Conservation (phyloP, 371 early-diverging fungal genomes). For the Mucor plumbeus region DNA sequence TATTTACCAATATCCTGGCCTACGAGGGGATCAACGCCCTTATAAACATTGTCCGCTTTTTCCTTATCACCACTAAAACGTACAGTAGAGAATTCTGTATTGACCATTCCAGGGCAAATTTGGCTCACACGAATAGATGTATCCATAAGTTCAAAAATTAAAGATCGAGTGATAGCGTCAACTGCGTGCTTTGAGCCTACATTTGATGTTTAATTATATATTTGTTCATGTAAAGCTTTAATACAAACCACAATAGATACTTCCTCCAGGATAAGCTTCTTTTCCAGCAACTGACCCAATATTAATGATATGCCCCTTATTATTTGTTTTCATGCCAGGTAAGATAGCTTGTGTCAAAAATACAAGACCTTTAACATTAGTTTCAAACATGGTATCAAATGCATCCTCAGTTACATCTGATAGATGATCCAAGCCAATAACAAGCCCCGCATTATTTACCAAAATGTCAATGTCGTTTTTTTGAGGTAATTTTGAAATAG, state of each 20-base stretch:
- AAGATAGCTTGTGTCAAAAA: conserved; percentile 81
- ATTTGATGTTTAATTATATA: background rate
- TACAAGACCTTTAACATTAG: conserved; percentile 88
- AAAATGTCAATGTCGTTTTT: conserved; percentile 48
- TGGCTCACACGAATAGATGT: conserved; percentile 80
- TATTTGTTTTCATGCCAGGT: conserved; percentile 77
- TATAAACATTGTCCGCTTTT: conserved; percentile 83
- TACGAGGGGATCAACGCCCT: conserved; percentile 73
- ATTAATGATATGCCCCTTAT: conserved; percentile 87
- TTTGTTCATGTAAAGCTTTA: background rate
- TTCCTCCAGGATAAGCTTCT: conserved; percentile 74
- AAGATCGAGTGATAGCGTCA: conserved; percentile 77
- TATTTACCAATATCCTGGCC: conserved; percentile 68
- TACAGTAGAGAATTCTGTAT: conserved; percentile 92
- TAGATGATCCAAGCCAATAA: conserved; percentile 71
- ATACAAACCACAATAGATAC: conserved; percentile 75
- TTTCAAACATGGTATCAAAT: conserved; percentile 86
- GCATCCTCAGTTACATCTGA: conserved; percentile 64
- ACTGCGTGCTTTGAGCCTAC: conserved; percentile 82
- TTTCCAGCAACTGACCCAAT: conserved; percentile 81
- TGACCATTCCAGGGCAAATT: conserved; percentile 82
- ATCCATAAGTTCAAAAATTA: conserved; percentile 79
- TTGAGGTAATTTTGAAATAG: conserved; percentile 55
- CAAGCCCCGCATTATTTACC: conserved; percentile 10
- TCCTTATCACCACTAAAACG: conserved; percentile 82